Base-by-base conservation (phyloP, 2,329 filamentous ascomycete genomes). In the Penicillium freii region DNA sequence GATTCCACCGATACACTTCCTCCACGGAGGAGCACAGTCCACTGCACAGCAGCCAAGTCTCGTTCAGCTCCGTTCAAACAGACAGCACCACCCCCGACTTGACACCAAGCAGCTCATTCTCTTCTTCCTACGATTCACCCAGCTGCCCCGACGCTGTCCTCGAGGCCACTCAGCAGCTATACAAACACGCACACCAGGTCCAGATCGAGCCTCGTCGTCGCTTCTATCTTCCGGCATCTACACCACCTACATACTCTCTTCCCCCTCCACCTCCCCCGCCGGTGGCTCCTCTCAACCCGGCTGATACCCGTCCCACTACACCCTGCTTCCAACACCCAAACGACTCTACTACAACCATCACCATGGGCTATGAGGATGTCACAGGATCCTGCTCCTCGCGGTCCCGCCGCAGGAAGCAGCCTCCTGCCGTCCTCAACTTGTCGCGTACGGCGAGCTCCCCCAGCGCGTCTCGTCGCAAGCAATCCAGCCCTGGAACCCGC, bases 101-200 rank as follows among this genome's bases (percentile, higher is more conserved):
- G 36, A 76, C 73, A 0, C 73, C 73, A 0, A 75, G 72, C 60
- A 75, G 69, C 56, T 76, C 73, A 1, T 75, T 75, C 58, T 76
- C 73, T 25, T 75, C 73, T 1, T 65, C 67, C 6, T 71, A 73
- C 51, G 73, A 72, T 8, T 63, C 67, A 17, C 62, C 68, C 0
- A 58, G 67, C 5, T 71, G 71, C 42, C 68, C 70, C 0, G 67
- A 73, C 39, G 62, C 62, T 0, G 63, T 69, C 2, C 44, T 71
- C 5, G 66, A 64, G 25, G 66, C 67, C 1, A 69, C 70, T 0
- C 65, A 72, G 44, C 67, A 72, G 42, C 58, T 71, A 0, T 67
- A 67, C n/a, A 56, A 66, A 1, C 65, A 70, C 60, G 63, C 63
- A 25, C 61, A 64, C 17, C 62, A 59, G 23, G 54, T 57, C 7